A percentile compares a stretch with the other conserved stretches of the same genome.
These are phyloP conservation scores for Sisymbrium irio DNA, from an alignment of 345 rosid species.

Conservation along the genomic window DNA sequence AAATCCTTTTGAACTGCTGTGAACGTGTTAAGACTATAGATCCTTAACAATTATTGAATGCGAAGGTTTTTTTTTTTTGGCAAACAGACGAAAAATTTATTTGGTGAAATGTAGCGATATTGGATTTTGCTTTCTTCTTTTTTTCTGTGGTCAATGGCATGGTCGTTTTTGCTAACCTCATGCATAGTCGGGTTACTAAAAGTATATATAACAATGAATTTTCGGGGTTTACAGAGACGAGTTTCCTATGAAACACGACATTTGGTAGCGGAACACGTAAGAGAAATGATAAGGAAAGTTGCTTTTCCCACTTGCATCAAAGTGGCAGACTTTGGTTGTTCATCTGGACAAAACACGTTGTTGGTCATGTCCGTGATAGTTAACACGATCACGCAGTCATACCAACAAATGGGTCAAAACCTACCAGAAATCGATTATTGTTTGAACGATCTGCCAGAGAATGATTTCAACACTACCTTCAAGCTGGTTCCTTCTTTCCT, in stretches of 20 bases:
- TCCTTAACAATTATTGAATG: too few relatives aligned
- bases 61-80: too few relatives aligned
- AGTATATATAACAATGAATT: background rate
- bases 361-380: slow-evolving; percentile 1
- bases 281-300: too few relatives aligned
- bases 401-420: background rate
- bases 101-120: too few relatives aligned
- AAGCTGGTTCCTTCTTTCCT: background rate
- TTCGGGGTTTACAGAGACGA: background rate
- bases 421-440: slow-evolving; percentile 25
- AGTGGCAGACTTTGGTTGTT: slow-evolving; percentile 41
- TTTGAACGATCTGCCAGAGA: slow-evolving; percentile 41
- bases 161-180: background rate
- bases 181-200: background rate
- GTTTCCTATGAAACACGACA: too few relatives aligned
- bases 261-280: too few relatives aligned
- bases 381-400: background rate
- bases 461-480: slow-evolving; percentile 36
- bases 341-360: slow-evolving; percentile 43
- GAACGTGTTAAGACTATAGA: too few relatives aligned
- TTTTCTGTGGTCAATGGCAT: too few relatives aligned
- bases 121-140: too few relatives aligned
- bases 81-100: too few relatives aligned
- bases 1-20: too few relatives aligned
- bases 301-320: background rate